Percentiles rank a stretch among this genome's conserved stretches.
Conservation (phyloP, 179 eudicot species). For the Sideroxylon spinosum region DNA sequence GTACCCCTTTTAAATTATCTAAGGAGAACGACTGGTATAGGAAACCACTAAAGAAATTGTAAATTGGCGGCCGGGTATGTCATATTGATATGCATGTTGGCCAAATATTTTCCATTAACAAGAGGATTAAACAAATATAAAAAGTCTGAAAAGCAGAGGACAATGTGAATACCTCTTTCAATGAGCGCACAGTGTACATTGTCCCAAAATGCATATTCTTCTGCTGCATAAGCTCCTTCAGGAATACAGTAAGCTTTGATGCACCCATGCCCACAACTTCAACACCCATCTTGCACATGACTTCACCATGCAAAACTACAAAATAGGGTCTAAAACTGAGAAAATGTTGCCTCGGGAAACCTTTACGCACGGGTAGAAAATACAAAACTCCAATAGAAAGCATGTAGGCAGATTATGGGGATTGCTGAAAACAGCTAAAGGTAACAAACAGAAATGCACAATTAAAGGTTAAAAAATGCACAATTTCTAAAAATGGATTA, state of each 20-base stretch:
- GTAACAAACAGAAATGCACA: too few relatives aligned
- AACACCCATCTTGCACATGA: slow-evolving; percentile 84
- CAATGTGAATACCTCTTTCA: slow-evolving; percentile 63
- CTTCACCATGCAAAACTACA: slow-evolving; percentile 76
- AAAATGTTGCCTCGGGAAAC: not conserved
- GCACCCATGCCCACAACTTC: slow-evolving; percentile 88
- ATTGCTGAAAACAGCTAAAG: too few relatives aligned
- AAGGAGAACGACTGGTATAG: too few relatives aligned
- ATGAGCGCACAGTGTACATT: slow-evolving; percentile 76
- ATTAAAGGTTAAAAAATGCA: not conserved
- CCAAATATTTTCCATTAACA: slow-evolving; percentile 3
- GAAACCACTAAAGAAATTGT: too few relatives aligned
- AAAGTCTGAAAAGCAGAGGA: not conserved
- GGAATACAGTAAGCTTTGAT: slow-evolving; percentile 75
- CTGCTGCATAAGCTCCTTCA: slow-evolving; percentile 73
- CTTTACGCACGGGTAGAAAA: slow-evolving; percentile 5
- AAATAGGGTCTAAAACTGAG: not conserved
- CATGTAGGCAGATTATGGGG: not conserved
- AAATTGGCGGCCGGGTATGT: not conserved
- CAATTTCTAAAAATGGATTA: not conserved
- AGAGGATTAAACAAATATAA: slow-evolving; percentile 1
- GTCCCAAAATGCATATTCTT: slow-evolving; percentile 59
- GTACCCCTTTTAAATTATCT: too few relatives aligned
- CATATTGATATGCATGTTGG: not conserved
- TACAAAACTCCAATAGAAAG: not conserved